Percentiles rank a stretch among this genome's conserved stretches.
These are phyloP conservation scores for Lathyrus oleraceus DNA, from an alignment of 306 rosid species.

Conservation along the genomic window DNA sequence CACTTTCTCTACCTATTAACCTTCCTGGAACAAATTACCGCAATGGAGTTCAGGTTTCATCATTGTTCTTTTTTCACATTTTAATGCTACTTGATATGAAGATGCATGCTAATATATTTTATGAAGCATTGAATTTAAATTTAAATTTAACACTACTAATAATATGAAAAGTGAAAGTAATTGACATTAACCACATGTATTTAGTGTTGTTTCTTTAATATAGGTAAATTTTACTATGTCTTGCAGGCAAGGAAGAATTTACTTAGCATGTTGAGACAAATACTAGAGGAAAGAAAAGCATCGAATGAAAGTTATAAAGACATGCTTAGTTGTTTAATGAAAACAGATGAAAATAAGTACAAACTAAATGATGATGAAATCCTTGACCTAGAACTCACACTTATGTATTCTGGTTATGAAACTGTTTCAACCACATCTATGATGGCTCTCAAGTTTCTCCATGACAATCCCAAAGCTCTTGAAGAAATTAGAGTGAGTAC, in stretches of 20 bases:
- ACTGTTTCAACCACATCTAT: constrained; percentile 96
- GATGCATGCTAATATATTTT: too few species aligned
- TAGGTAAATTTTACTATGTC: not conserved
- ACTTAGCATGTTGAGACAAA: constrained; percentile 52
- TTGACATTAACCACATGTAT: too few species aligned
- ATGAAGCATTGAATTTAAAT: not conserved
- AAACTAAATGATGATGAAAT: constrained; percentile 74
- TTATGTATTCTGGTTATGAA: constrained; percentile 92
- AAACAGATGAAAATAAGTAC: constrained; percentile 58
- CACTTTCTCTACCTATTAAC: constrained; percentile 85
- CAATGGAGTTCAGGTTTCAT: constrained; percentile 69
- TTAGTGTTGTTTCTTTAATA: not conserved
- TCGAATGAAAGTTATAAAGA: constrained; percentile 57
- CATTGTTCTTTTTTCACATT: not conserved
- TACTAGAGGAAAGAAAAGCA: constrained; percentile 66
- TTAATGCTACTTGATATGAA: too few species aligned
- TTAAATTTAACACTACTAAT: not conserved
- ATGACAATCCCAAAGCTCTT: constrained; percentile 85
- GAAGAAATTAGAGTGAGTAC: constrained; percentile 83
- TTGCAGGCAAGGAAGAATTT: constrained; percentile 85
- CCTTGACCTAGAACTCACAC: constrained; percentile 73
- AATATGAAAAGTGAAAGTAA: not conserved
- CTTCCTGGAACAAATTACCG: constrained; percentile 89
- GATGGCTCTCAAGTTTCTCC: constrained; percentile 96
- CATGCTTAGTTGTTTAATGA: constrained; percentile 74